Evolutionary conservation across 2,329 filamentous ascomycete genomes (phyloP).

Genomic region (Aspergillus oerlinghausenensis): DNA sequence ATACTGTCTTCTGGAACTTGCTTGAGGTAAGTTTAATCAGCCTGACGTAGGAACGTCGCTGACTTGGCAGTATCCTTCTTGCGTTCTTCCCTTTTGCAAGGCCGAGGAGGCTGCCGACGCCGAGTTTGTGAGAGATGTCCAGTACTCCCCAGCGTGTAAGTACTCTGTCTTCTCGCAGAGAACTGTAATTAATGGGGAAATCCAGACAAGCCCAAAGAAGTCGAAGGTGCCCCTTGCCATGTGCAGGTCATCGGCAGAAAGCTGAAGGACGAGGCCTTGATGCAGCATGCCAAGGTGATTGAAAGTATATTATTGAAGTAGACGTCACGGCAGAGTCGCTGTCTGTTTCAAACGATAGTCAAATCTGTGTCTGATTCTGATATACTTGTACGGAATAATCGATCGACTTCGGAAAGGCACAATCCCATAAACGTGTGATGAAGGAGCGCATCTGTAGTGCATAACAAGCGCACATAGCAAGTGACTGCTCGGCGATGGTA

Average conservation of each 20-base stretch:
- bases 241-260: slow-evolving; percentile 21
- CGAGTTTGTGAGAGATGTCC: slow-evolving; percentile 15
- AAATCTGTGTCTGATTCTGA: too few relatives aligned
- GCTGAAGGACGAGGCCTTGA: slow-evolving; percentile 18
- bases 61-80: slow-evolving; percentile 16
- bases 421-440: too few relatives aligned
- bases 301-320: slow-evolving; percentile 8
- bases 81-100: slow-evolving; percentile 17
- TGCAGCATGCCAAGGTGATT: slow-evolving; percentile 15
- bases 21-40: slow-evolving; percentile 16
- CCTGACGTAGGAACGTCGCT: neutral
- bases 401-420: neutral
- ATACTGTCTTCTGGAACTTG: slow-evolving; percentile 20
- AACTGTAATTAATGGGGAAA: slow-evolving; percentile 6
- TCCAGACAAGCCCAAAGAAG: slow-evolving; percentile 6
- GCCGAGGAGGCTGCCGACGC: slow-evolving; percentile 14
- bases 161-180: neutral
- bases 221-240: slow-evolving; percentile 21
- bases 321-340: neutral
- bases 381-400: neutral
- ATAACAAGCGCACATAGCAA: neutral
- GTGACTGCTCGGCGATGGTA: neutral
- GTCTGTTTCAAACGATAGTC: too few relatives aligned
- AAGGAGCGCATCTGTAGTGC: neutral
- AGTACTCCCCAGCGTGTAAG: slow-evolving; percentile 19